phyloP scores from a whole-genome alignment of 148 eudicot species.

The Agrostemma githago region DNA sequence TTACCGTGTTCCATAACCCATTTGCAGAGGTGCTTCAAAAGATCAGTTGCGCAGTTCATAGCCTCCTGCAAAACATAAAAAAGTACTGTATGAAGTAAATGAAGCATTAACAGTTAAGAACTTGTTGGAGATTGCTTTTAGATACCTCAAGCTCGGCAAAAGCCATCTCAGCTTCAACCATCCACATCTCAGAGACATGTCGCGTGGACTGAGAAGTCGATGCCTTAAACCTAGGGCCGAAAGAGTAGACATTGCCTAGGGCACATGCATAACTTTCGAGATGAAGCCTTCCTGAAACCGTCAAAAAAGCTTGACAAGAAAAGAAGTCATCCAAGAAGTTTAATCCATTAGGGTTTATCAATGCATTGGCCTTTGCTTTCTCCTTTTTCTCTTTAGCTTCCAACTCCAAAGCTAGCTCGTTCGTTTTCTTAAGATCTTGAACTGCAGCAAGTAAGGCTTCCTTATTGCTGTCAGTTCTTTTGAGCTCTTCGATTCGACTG shows the following conservation, averaged over 20 bases:
- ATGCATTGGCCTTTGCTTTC: conserved; percentile 16
- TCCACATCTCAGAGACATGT: conserved; percentile 79
- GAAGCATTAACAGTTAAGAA: neutral
- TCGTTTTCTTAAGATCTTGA: conserved; percentile 61
- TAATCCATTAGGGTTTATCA: conserved; percentile 25
- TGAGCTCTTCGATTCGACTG: conserved; percentile 56
- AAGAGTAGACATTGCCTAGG: conserved; percentile 88
- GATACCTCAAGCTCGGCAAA: conserved; percentile 79
- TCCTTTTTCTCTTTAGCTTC: conserved; percentile 49
- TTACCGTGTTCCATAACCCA: conserved; percentile 52
- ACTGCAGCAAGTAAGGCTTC: conserved; percentile 70
- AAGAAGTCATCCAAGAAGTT: conserved; percentile 55
- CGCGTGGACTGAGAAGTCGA: conserved; percentile 51
- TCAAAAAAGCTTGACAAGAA: conserved; percentile 56
- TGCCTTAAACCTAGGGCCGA: conserved; percentile 85
- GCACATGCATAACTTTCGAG: conserved; percentile 82
- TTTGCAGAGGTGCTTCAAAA: conserved; percentile 65
- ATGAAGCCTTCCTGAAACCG: conserved; percentile 80
- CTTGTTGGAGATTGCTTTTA: neutral
- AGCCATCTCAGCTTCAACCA: conserved; percentile 86
- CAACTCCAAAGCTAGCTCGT: conserved; percentile 46
- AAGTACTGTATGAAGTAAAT: neutral
- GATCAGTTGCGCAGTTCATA: conserved; percentile 67
- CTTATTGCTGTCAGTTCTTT: conserved; percentile 63
- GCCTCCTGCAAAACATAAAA: conserved; percentile 51